Percentiles rank a stretch among this genome's conserved stretches.
phyloP scores from a whole-genome alignment of 2,329 filamentous ascomycete genomes.

The Neonectria faginata region DNA sequence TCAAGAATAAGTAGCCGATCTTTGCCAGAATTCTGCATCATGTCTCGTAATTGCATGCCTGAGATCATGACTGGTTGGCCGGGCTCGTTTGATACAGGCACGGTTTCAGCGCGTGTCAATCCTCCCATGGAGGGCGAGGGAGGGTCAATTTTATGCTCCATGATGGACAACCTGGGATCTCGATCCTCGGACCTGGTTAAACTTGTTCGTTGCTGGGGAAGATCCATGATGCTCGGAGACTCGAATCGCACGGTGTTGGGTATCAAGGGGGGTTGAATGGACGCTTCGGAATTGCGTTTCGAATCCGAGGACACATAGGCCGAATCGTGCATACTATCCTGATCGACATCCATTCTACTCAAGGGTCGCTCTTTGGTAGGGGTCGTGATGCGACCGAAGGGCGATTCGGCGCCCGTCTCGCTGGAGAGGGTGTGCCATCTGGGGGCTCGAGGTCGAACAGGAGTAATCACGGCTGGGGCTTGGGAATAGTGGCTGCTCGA shows the following conservation, averaged over 20 bases:
- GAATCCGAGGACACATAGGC: slow-evolving; percentile 67
- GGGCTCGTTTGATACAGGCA: slow-evolving; percentile 63
- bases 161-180: slow-evolving; percentile 67
- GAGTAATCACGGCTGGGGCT: slow-evolving; percentile 44
- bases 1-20: slow-evolving; percentile 78
- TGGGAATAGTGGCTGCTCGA: slow-evolving; percentile 59
- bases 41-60: slow-evolving; percentile 64
- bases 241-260: slow-evolving; percentile 59
- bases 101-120: slow-evolving; percentile 59
- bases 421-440: slow-evolving; percentile 63
- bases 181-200: slow-evolving; percentile 61
- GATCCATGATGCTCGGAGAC: slow-evolving; percentile 50
- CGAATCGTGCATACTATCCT: slow-evolving; percentile 62
- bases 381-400: slow-evolving; percentile 42
- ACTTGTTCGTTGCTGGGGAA: slow-evolving; percentile 40
- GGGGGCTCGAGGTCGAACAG: slow-evolving; percentile 56
- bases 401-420: slow-evolving; percentile 55
- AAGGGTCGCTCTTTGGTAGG: slow-evolving; percentile 36
- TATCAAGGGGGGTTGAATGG: slow-evolving; percentile 55
- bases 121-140: slow-evolving; percentile 46
- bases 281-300: slow-evolving; percentile 64
- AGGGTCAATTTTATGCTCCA: slow-evolving; percentile 59
- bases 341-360: slow-evolving; percentile 58
- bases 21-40: slow-evolving; percentile 60
- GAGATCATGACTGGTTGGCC: slow-evolving; percentile 65